These are phyloP conservation scores for Kazachstania psychrophila DNA, from an alignment of 805 yeast species.

Conservation along the genomic window DNA sequence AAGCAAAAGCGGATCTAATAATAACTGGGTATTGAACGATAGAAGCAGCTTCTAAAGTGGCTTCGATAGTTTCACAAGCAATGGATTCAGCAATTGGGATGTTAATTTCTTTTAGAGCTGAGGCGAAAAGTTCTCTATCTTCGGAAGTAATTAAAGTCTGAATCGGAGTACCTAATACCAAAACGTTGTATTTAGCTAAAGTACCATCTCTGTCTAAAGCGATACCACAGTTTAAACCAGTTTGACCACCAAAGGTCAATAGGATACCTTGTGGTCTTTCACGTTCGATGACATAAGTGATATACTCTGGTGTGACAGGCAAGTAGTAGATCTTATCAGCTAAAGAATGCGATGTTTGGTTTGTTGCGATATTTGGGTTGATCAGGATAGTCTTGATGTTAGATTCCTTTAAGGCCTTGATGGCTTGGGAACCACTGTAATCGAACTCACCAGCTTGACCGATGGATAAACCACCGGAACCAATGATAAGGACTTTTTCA, in stretches of 20 bases:
- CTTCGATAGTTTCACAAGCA: constrained; percentile 90
- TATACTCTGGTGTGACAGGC: constrained; percentile 95
- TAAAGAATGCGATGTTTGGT: constrained; percentile 88
- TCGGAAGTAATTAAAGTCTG: constrained; percentile 92
- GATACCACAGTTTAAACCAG: constrained; percentile 93
- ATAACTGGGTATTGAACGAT: constrained; percentile 89
- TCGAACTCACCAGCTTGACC: constrained; percentile 99
- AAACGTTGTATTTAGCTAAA: constrained; percentile 79
- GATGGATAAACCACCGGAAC: constrained; percentile 94
- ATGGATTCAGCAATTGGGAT: constrained; percentile 96
- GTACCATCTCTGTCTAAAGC: constrained; percentile 92
- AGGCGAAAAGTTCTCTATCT: constrained; percentile 93
- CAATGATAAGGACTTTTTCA: constrained; percentile 69
- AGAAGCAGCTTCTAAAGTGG: constrained; percentile 84
- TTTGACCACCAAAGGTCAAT: constrained; percentile 97
- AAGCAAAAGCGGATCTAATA: constrained; percentile 93
- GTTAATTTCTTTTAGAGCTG: constrained; percentile 87
- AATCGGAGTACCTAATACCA: constrained; percentile 96
- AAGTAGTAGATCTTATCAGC: constrained; percentile 93
- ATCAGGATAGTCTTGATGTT: constrained; percentile 76
- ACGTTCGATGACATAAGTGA: constrained; percentile 87
- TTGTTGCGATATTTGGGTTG: constrained; percentile 94
- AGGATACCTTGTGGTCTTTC: constrained; percentile 95
- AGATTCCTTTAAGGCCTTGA: constrained; percentile 88
- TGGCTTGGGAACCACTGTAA: constrained; percentile 95